Evolutionary conservation across 2,329 filamentous ascomycete genomes (phyloP).

Genomic region (Sphaerulina populicola): DNA sequence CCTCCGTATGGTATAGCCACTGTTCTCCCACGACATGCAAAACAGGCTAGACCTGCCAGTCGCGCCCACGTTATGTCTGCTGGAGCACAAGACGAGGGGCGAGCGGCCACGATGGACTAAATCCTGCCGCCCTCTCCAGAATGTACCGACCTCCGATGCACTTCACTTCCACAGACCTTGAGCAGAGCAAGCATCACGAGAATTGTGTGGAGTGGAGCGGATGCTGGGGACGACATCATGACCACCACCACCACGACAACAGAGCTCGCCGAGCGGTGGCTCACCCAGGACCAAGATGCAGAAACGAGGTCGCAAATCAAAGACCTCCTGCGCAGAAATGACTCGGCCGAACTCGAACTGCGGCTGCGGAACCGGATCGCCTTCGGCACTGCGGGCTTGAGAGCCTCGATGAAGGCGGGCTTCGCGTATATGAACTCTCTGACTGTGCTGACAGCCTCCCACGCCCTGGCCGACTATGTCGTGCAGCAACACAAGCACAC

Average conservation of each 20-base stretch:
- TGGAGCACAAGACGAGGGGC: not conserved
- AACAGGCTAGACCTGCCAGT: not conserved
- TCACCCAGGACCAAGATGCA: conserved; percentile 50
- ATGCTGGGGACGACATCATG: too few relatives aligned
- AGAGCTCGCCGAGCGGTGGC: conserved; percentile 47
- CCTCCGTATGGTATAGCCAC: too few relatives aligned
- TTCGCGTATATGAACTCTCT: conserved; percentile 44
- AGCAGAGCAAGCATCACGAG: too few relatives aligned
- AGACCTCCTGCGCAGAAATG: conserved; percentile 39
- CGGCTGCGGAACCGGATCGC: conserved; percentile 50
- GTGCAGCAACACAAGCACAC: conserved; percentile 34
- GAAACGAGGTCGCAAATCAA: conserved; percentile 49
- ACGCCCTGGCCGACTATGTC: conserved; percentile 56
- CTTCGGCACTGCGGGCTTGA: conserved; percentile 55
- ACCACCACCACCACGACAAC: conserved; percentile 8
- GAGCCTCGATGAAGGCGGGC: conserved; percentile 58
- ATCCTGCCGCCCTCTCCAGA: too few relatives aligned
- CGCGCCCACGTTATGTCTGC: not conserved
- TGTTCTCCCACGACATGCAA: too few relatives aligned
- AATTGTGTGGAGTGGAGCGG: too few relatives aligned
- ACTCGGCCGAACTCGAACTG: conserved; percentile 44
- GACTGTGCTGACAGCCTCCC: conserved; percentile 47
- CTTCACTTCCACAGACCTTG: too few relatives aligned
- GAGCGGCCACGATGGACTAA: not conserved
- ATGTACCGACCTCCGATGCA: too few relatives aligned